A percentile compares a stretch with the other conserved stretches of the same genome.
These are phyloP conservation scores for Trametes polyzona DNA, from an alignment of 1,284 basidiomycete species.

Conservation along the genomic window DNA sequence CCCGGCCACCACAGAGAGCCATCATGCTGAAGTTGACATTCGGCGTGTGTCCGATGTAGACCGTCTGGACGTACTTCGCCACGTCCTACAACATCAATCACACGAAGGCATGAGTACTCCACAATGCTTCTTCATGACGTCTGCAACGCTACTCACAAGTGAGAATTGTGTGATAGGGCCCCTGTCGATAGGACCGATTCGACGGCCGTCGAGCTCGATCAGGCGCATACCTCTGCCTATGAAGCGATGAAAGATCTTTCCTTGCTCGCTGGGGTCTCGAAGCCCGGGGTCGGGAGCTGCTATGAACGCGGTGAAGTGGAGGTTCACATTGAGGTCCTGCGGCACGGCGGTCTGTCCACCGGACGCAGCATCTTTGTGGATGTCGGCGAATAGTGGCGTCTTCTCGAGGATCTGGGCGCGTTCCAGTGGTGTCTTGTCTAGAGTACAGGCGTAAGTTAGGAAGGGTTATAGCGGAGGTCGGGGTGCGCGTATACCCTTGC, in stretches of 20 bases:
- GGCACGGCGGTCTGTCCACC: constrained; percentile 70
- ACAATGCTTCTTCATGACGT: too few species aligned
- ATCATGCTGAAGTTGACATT: constrained; percentile 61
- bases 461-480: too few species aligned
- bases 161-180: constrained; percentile 69
- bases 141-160: constrained; percentile 42
- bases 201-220: constrained; percentile 82
- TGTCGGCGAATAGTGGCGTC: constrained; percentile 74
- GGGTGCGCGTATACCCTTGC: constrained; percentile 50
- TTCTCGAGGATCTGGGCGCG: constrained; percentile 77
- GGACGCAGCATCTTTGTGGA: constrained; percentile 72
- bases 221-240: constrained; percentile 49
- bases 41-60: constrained; percentile 59
- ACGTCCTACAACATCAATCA: constrained; percentile 58
- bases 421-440: constrained; percentile 70
- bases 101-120: neutral
- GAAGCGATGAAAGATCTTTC: constrained; percentile 33
- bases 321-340: constrained; percentile 61
- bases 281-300: constrained; percentile 60
- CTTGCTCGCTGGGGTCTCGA: constrained; percentile 39
- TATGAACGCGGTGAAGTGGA: constrained; percentile 89
- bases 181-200: constrained; percentile 78
- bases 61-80: constrained; percentile 66
- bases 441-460: neutral
- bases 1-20: constrained; percentile 32